Percentiles rank a stretch among this genome's conserved stretches.
phyloP scores from a whole-genome alignment of 2,329 filamentous ascomycete genomes.

The Scedosporium minutisporum region DNA sequence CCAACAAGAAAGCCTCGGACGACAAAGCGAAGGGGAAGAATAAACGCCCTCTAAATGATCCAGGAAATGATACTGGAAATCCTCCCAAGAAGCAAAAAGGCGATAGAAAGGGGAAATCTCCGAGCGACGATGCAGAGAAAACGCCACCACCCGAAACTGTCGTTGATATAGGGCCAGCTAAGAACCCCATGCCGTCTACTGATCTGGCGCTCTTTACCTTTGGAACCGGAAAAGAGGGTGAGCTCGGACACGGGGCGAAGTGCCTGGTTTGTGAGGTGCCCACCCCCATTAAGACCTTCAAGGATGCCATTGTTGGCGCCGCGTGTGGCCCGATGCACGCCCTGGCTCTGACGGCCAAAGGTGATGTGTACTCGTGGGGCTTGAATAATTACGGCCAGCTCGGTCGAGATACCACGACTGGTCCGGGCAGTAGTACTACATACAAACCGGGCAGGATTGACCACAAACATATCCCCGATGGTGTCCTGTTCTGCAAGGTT shows the following conservation, averaged over 20 bases:
- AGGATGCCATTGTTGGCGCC: background rate
- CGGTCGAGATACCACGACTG: conserved; percentile 42
- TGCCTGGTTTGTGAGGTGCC: background rate
- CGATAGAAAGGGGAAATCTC: too few relatives aligned
- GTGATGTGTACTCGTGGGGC: background rate
- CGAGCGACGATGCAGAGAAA: too few relatives aligned
- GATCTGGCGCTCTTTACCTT: background rate
- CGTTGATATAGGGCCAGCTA: background rate
- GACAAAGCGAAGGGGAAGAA: too few relatives aligned
- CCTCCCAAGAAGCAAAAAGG: too few relatives aligned
- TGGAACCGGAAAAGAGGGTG: background rate
- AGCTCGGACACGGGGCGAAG: background rate
- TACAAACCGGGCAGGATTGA: conserved; percentile 55
- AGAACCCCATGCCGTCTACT: background rate
- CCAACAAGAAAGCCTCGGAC: too few relatives aligned
- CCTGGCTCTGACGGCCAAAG: background rate
- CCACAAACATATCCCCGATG: conserved; percentile 47
- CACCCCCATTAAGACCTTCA: background rate
- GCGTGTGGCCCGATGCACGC: background rate
- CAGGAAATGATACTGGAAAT: too few relatives aligned
- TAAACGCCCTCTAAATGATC: too few relatives aligned
- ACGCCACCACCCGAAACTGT: too few relatives aligned
- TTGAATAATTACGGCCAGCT: conserved; percentile 12
- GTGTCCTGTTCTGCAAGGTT: conserved; percentile 39
- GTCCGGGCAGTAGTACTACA: conserved; percentile 61